These are phyloP conservation scores for Carex arenaria DNA, from an alignment of 202 grass and related monocot genomes.

Conservation along the genomic window DNA sequence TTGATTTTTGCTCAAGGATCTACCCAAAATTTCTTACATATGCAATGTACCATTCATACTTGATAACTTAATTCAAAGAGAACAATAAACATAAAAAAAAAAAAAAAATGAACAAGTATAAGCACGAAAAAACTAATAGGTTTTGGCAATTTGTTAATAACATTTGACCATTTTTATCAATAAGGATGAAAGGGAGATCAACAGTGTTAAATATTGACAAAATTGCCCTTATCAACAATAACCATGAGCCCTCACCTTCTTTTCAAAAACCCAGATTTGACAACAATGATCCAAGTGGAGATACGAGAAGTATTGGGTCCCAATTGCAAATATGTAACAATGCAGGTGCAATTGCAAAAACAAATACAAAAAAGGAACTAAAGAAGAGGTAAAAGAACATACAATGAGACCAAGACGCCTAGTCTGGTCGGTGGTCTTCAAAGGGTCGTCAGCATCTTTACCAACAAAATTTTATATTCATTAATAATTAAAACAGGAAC, in stretches of 20 bases:
- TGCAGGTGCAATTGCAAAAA: not conserved
- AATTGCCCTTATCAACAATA: not conserved
- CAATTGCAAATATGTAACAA: not conserved
- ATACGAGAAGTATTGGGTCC: not conserved
- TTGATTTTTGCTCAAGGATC: not conserved
- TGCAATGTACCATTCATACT: not conserved
- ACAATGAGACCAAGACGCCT: slow-evolving; percentile 86
- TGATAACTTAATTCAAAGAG: not conserved
- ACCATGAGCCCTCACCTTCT: not conserved
- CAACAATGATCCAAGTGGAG: not conserved
- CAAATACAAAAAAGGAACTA: not conserved
- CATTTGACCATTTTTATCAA: not conserved
- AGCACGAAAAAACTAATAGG: too few species aligned
- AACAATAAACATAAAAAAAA: not conserved
- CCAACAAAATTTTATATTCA: not conserved
- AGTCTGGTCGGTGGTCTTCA: slow-evolving; percentile 61
- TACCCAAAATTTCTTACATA: not conserved
- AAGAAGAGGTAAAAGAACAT: slow-evolving; percentile 25
- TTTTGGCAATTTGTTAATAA: not conserved
- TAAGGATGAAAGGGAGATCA: not conserved
- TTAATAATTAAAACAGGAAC: slow-evolving; percentile 20
- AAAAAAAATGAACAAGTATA: not conserved
- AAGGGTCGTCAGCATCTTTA: slow-evolving; percentile 68
- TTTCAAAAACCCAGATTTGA: not conserved
- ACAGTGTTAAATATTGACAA: not conserved